phyloP scores from a whole-genome alignment of 768 basidiomycete genomes.

The Tricholoma furcatifolium region DNA sequence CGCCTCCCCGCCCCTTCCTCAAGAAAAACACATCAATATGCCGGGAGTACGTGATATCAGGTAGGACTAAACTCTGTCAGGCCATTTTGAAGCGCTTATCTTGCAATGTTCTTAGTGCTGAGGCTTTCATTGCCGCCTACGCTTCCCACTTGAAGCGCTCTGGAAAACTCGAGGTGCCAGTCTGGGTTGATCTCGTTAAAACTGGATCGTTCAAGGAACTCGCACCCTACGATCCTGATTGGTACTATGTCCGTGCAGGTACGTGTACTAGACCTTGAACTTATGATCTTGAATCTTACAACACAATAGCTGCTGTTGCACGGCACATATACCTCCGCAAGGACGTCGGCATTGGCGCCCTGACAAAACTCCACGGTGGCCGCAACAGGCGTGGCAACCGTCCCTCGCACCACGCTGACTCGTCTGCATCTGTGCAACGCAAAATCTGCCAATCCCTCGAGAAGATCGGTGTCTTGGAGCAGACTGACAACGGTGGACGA shows the following conservation, averaged over 20 bases:
- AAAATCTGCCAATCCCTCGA: constrained; percentile 96
- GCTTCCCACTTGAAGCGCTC: constrained; percentile 96
- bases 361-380: constrained; percentile 95
- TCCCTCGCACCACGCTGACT: constrained; percentile 89
- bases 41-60: constrained; percentile 83
- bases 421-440: constrained; percentile 87
- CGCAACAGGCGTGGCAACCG: constrained; percentile 96
- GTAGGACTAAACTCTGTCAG: constrained; percentile 33
- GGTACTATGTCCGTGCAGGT: constrained; percentile 99
- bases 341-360: constrained; percentile 90
- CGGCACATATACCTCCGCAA: constrained; percentile 99
- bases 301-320: constrained; percentile 79
- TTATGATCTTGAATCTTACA: not conserved
- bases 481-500: constrained; percentile 90
- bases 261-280: constrained; percentile 29
- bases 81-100: constrained; percentile 19
- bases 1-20: constrained; percentile 45
- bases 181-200: constrained; percentile 99
- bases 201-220: constrained; percentile 98
- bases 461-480: constrained; percentile 98
- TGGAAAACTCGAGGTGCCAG: constrained; percentile 98
- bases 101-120: constrained; percentile 58
- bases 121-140: constrained; percentile 92
- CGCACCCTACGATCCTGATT: constrained; percentile 98
- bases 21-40: constrained; percentile 57